These are phyloP conservation scores for Cruciata laevipes DNA, from an alignment of 257 asterid genomes.

Conservation along the genomic window DNA sequence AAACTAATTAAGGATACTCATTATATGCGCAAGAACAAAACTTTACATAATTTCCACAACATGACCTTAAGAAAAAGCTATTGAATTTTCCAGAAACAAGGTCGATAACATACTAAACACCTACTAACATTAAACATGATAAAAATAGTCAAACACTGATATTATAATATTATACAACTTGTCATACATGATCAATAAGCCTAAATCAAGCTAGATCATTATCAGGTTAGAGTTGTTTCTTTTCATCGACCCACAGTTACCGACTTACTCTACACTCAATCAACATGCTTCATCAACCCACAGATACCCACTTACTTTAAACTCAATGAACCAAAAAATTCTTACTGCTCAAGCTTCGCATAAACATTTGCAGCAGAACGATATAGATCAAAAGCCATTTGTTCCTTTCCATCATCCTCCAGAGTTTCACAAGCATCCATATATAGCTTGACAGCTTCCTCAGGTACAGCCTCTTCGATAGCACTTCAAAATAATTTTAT, in stretches of 20 bases:
- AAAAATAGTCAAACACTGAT: background rate
- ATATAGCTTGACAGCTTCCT: slow-evolving; percentile 79
- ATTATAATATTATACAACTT: background rate
- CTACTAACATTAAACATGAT: background rate
- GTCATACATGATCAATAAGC: background rate
- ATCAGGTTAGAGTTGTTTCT: background rate
- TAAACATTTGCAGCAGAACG: slow-evolving; percentile 78
- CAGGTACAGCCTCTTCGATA: slow-evolving; percentile 74
- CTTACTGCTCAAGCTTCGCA: slow-evolving; percentile 91
- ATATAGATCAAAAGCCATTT: slow-evolving; percentile 93
- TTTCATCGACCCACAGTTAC: background rate
- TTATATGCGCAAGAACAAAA: background rate
- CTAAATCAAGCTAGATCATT: background rate
- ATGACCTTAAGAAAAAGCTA: background rate
- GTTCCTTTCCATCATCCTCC: slow-evolving; percentile 97
- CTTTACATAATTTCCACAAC: background rate
- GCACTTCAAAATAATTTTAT: slow-evolving; percentile 39
- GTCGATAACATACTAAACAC: background rate
- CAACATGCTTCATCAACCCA: background rate
- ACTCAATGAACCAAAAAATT: background rate
- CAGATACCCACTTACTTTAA: background rate
- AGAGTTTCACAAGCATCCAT: slow-evolving; percentile 70
- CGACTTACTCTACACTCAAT: background rate
- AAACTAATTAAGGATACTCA: background rate
- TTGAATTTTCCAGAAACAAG: background rate